Base-by-base conservation (phyloP, 2,329 filamentous ascomycete genomes). In the Orbilia javanica region DNA sequence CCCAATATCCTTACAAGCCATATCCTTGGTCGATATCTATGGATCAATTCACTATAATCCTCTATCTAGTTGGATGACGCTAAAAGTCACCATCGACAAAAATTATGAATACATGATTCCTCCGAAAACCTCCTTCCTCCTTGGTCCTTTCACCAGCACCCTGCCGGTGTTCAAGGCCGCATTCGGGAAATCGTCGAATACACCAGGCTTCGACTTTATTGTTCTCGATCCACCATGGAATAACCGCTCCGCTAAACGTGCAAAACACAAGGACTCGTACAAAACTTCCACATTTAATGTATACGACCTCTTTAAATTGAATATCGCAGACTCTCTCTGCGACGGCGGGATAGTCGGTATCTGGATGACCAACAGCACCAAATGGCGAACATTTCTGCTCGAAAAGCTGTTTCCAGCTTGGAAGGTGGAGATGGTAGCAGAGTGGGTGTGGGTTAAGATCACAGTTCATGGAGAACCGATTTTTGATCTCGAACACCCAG, bases 201-300 rank as follows among this genome's bases (percentile, higher is more conserved):
- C 77, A 20, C 71, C 62, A 20, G 81, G 83, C 5, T 94, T 95
- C 83, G 86, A 92, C 79, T 85, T 94, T 52, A 86, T 94, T 42
- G 83, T 94, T 6, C 85, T 94, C 20, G 92, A 95, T 82, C 93
- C 93, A 2, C 92, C 93, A 0, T 95, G 93, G 92, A 92, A 92
- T 0, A 95, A 93, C 82, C 88, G 90, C 53, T 94, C 92, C 4
- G 92, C 89, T 13, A 88, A 88, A 80, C 87, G 91, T 44, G 84
- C 85, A 81, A 81, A 86, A 80, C 89, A 90, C 83, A 79, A 81
- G 1, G 88, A 86, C 4, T 86, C 86, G 4, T 82, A 84, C 63
- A 84, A 84, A 34, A 76, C 81, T 82, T 64, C 63, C 73, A 83
- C 86, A 48, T 81, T 84, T 11, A 86, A 88, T 62, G 86, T 90